Evolutionary conservation across 129 eudicot species (phyloP).

Genomic region (Solidago caesia): DNA sequence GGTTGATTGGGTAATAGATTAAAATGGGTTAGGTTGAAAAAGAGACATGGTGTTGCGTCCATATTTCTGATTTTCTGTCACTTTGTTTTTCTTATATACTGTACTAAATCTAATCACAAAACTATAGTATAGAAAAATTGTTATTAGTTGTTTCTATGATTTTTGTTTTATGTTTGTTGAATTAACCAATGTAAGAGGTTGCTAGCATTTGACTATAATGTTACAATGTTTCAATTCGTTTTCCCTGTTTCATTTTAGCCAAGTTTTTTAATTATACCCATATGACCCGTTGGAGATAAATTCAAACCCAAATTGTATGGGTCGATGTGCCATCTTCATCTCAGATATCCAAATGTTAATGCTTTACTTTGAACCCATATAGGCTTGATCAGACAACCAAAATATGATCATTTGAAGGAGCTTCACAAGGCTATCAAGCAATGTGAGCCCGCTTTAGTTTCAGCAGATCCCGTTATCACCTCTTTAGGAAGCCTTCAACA

Average conservation of each 20-base stretch:
- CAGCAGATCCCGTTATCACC: slow-evolving; percentile 67
- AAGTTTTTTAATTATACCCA: neutral
- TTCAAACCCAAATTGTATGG: neutral
- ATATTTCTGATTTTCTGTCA: too few species aligned
- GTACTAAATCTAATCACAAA: too few species aligned
- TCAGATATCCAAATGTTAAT: slow-evolving; percentile 4
- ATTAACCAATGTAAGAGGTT: neutral
- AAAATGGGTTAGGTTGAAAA: neutral
- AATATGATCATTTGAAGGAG: slow-evolving; percentile 81
- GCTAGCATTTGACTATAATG: neutral
- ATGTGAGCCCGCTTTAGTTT: slow-evolving; percentile 73
- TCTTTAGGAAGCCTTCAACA: slow-evolving; percentile 77
- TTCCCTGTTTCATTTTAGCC: neutral
- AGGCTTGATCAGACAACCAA: slow-evolving; percentile 90
- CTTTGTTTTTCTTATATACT: too few species aligned
- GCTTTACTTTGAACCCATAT: slow-evolving; percentile 11
- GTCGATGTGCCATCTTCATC: neutral
- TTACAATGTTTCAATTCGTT: neutral
- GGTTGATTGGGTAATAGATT: neutral
- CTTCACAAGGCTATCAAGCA: slow-evolving; percentile 83
- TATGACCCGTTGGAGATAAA: neutral
- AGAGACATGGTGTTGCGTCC: too few species aligned
- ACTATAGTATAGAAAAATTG: too few species aligned
- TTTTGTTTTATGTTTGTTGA: neutral
- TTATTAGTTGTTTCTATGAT: too few species aligned